Conservation (phyloP, 2,329 filamentous ascomycete species). For the Coniochaeta sp. region DNA sequence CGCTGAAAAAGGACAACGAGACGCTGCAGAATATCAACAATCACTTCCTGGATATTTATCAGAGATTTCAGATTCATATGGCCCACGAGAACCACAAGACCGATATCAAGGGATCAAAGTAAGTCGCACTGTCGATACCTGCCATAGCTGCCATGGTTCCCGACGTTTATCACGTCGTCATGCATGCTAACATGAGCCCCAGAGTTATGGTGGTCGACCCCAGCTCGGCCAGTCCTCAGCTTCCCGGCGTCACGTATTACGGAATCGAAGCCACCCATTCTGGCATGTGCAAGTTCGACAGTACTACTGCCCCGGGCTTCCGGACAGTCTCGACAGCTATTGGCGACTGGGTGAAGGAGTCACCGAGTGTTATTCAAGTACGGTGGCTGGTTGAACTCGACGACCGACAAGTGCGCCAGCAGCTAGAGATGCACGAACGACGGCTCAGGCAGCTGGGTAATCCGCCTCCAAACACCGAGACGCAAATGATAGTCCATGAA, state of each 20-base stretch:
- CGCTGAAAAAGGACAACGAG: slow-evolving; percentile 68
- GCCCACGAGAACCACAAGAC: slow-evolving; percentile 69
- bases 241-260: slow-evolving; percentile 64
- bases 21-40: slow-evolving; percentile 67
- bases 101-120: slow-evolving; percentile 56
- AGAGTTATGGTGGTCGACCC: slow-evolving; percentile 61
- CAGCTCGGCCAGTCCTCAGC: slow-evolving; percentile 59
- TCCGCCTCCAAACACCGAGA: neutral
- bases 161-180: neutral
- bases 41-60: slow-evolving; percentile 64
- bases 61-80: slow-evolving; percentile 67
- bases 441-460: slow-evolving; percentile 26
- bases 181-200: slow-evolving; percentile 4
- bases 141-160: neutral
- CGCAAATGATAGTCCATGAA: slow-evolving; percentile 4
- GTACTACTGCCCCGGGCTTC: slow-evolving; percentile 58
- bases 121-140: slow-evolving; percentile 10
- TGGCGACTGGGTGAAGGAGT: slow-evolving; percentile 44
- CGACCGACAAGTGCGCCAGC: slow-evolving; percentile 35
- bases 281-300: slow-evolving; percentile 65
- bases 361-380: slow-evolving; percentile 43
- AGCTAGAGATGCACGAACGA: slow-evolving; percentile 37
- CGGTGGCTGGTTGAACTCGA: slow-evolving; percentile 57
- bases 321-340: slow-evolving; percentile 40
- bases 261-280: slow-evolving; percentile 70